These are phyloP conservation scores for Escallonia herrerae DNA, from an alignment of 129 eudicot species.

Conservation along the genomic window DNA sequence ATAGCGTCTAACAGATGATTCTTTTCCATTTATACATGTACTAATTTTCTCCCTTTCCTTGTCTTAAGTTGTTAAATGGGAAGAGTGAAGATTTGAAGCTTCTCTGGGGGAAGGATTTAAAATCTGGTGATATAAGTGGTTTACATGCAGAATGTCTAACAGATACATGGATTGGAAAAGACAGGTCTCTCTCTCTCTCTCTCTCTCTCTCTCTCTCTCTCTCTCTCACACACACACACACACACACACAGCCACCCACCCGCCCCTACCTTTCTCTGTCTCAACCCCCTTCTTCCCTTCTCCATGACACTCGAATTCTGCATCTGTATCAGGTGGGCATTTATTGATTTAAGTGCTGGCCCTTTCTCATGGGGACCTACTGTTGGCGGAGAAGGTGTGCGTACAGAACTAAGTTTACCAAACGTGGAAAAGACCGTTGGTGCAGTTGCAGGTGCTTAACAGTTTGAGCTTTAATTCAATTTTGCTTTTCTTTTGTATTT, in stretches of 20 bases:
- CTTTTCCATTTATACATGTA: background rate
- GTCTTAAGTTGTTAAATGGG: slow-evolving; percentile 56
- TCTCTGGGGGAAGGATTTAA: slow-evolving; percentile 54
- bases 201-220: slow-evolving; percentile 1
- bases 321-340: slow-evolving; percentile 72
- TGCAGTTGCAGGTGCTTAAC: slow-evolving; percentile 73
- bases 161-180: slow-evolving; percentile 88
- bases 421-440: slow-evolving; percentile 86
- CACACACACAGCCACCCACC: background rate
- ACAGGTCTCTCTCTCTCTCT: slow-evolving; percentile 40
- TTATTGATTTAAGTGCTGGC: slow-evolving; percentile 88
- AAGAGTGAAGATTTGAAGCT: slow-evolving; percentile 73
- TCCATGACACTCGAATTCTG: background rate
- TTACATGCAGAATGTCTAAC: slow-evolving; percentile 92
- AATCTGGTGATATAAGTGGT: slow-evolving; percentile 74
- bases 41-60: slow-evolving; percentile 2
- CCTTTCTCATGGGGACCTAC: slow-evolving; percentile 99
- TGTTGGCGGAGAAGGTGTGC: slow-evolving; percentile 99
- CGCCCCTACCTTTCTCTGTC: background rate
- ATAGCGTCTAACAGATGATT: too few species aligned
- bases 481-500: background rate
- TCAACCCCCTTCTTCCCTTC: too few species aligned
- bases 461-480: background rate
- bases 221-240: background rate
- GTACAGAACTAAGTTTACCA: slow-evolving; percentile 85